A percentile compares a stretch with the other conserved stretches of the same genome.
Conservation (phyloP, 2,329 filamentous ascomycete species). For the Penicillium sp. region DNA sequence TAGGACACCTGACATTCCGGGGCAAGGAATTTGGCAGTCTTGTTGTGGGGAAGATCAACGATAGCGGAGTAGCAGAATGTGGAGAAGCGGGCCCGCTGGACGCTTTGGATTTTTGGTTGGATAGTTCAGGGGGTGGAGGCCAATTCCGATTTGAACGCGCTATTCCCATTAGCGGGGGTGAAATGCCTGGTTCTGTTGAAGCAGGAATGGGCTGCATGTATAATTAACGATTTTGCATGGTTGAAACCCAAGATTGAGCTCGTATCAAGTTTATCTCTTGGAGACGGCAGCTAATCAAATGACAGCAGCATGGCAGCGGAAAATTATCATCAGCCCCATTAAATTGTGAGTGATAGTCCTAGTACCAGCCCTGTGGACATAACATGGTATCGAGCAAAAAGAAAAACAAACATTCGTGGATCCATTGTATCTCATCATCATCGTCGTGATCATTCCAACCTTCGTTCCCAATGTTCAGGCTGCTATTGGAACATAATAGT, state of each 20-base stretch:
- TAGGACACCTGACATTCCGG: not conserved
- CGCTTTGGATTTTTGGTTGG: not conserved
- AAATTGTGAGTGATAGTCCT: not conserved
- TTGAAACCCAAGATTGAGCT: not conserved
- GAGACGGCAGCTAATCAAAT: not conserved
- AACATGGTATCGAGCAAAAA: slow-evolving; percentile 8
- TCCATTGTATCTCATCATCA: slow-evolving; percentile 15
- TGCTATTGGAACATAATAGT: not conserved
- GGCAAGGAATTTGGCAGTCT: not conserved
- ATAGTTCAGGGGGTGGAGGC: slow-evolving; percentile 3
- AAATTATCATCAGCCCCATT: not conserved
- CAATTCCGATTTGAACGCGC: not conserved
- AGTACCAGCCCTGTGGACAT: not conserved
- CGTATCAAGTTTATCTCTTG: not conserved
- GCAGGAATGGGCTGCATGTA: not conserved
- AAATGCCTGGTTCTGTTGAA: not conserved
- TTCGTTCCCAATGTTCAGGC: not conserved
- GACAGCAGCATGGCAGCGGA: not conserved
- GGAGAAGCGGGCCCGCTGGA: slow-evolving; percentile 12
- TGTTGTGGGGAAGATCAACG: slow-evolving; percentile 16
- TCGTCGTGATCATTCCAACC: slow-evolving; percentile 7
- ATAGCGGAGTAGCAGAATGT: slow-evolving; percentile 7
- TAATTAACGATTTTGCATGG: not conserved
- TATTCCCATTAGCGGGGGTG: not conserved
- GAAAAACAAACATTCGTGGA: slow-evolving; percentile 2